These are phyloP conservation scores for Salvia sclarea DNA, from an alignment of 305 asterid species.

Conservation along the genomic window DNA sequence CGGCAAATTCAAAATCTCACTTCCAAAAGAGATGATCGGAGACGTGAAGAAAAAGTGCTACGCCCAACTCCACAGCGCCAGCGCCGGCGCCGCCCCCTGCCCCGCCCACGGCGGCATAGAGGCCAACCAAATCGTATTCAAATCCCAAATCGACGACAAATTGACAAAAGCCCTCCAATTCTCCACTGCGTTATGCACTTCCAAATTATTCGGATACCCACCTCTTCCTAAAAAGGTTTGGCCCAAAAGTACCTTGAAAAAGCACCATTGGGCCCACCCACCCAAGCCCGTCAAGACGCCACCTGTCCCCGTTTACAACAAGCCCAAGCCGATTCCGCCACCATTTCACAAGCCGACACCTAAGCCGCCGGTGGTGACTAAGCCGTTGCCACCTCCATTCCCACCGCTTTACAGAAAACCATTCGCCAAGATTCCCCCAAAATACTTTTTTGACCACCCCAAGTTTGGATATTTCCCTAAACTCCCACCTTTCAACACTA, in stretches of 20 bases:
- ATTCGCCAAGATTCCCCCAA: slow-evolving; percentile 49
- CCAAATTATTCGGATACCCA: slow-evolving; percentile 60
- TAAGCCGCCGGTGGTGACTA: slow-evolving; percentile 3
- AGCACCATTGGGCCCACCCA: slow-evolving; percentile 1
- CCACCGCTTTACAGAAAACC: slow-evolving; percentile 45
- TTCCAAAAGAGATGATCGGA: slow-evolving; percentile 40
- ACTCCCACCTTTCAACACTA: slow-evolving; percentile 41
- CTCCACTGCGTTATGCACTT: slow-evolving; percentile 65
- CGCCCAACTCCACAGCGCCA: slow-evolving; percentile 73
- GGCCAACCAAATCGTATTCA: slow-evolving; percentile 47
- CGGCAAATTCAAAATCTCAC: slow-evolving; percentile 56
- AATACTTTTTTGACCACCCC: slow-evolving; percentile 39
- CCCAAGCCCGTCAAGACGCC: too few relatives aligned
- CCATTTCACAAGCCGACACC: slow-evolving; percentile 35
- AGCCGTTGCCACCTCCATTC: slow-evolving; percentile 39
- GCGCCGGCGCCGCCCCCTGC: slow-evolving; percentile 62
- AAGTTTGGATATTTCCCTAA: slow-evolving; percentile 47
- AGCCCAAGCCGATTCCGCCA: slow-evolving; percentile 31
- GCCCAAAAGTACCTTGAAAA: slow-evolving; percentile 33
- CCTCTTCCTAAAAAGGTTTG: slow-evolving; percentile 36
- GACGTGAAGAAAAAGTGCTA: slow-evolving; percentile 52
- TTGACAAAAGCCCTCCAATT: slow-evolving; percentile 42
- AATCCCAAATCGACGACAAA: slow-evolving; percentile 35
- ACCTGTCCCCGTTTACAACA: slow-evolving; percentile 26
- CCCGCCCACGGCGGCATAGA: slow-evolving; percentile 52